phyloP scores from a whole-genome alignment of 2,329 filamentous ascomycete genomes.

The Sporothrix brasiliensis region DNA sequence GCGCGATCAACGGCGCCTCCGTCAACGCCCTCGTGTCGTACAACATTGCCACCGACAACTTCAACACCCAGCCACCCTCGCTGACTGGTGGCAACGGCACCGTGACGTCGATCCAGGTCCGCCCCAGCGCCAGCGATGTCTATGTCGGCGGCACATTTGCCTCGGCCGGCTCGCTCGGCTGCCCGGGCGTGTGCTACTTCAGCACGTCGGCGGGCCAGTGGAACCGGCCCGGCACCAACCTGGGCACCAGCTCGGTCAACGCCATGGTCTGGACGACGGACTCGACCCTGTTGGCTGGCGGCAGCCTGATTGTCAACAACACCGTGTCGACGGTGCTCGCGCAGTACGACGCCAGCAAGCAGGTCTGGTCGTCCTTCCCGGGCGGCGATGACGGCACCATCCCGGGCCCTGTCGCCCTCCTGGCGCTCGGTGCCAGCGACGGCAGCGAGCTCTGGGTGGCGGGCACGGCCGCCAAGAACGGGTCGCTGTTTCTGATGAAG shows the following conservation, averaged over 20 bases:
- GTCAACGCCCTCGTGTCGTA: slow-evolving; percentile 80
- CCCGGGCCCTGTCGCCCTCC: slow-evolving; percentile 76
- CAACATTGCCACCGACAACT: slow-evolving; percentile 67
- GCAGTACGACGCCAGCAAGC: slow-evolving; percentile 68
- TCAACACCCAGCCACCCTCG: slow-evolving; percentile 72
- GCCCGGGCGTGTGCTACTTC: slow-evolving; percentile 80
- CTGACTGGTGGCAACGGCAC: slow-evolving; percentile 69
- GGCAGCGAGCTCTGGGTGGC: slow-evolving; percentile 79
- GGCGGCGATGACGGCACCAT: slow-evolving; percentile 59
- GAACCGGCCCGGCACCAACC: slow-evolving; percentile 73
- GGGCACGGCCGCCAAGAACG: slow-evolving; percentile 62
- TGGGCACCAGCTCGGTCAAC: slow-evolving; percentile 70
- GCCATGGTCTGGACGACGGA: slow-evolving; percentile 75
- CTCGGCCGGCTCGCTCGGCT: slow-evolving; percentile 80
- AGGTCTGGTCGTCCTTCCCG: slow-evolving; percentile 67
- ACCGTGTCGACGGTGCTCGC: slow-evolving; percentile 67
- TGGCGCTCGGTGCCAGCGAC: slow-evolving; percentile 73
- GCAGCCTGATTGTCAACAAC: slow-evolving; percentile 70
- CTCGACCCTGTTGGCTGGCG: slow-evolving; percentile 73
- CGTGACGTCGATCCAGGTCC: slow-evolving; percentile 75
- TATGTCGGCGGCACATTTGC: slow-evolving; percentile 86
- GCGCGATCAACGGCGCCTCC: slow-evolving; percentile 62
- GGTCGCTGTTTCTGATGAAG: slow-evolving; percentile 77
- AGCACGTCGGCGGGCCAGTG: slow-evolving; percentile 72
- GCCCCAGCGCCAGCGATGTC: slow-evolving; percentile 70